Conservation (phyloP, 2,329 filamentous ascomycete genomes). For the Fusarium solani-melongenae region DNA sequence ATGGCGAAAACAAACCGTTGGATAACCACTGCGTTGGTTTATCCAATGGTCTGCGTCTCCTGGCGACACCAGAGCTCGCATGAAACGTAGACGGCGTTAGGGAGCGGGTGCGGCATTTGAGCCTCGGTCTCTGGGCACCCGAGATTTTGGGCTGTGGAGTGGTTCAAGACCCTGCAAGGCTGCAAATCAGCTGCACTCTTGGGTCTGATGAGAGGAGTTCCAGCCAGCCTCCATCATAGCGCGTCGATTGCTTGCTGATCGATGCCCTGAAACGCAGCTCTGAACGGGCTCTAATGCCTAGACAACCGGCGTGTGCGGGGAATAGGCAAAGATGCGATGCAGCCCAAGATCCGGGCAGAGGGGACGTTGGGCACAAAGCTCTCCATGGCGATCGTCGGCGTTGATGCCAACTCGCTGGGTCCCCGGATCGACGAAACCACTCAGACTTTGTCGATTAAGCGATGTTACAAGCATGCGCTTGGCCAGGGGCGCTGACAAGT, state of each 20-base stretch:
- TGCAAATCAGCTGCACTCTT: background rate
- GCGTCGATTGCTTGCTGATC: slow-evolving; percentile 13
- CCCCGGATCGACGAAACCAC: slow-evolving; percentile 26
- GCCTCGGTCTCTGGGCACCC: background rate
- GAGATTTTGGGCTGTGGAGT: background rate
- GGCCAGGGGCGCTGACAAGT: slow-evolving; percentile 10
- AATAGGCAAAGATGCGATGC: slow-evolving; percentile 12
- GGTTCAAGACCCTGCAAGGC: background rate
- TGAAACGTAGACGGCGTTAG: background rate
- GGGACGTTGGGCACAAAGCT: slow-evolving; percentile 39
- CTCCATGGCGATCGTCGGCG: slow-evolving; percentile 11
- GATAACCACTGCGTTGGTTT: background rate
- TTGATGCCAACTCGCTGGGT: slow-evolving; percentile 16
- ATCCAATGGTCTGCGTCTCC: background rate
- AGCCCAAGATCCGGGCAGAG: slow-evolving; percentile 18
- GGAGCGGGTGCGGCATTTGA: slow-evolving; percentile 3
- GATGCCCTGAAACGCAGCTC: slow-evolving; percentile 12
- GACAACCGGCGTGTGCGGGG: slow-evolving; percentile 16
- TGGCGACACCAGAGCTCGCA: background rate
- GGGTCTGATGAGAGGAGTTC: background rate
- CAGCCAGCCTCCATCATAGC: background rate
- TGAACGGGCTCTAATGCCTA: background rate
- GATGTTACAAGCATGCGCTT: slow-evolving; percentile 25
- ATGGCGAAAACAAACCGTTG: background rate
- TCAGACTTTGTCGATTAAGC: slow-evolving; percentile 21